Base-by-base conservation (phyloP, 768 basidiomycete species). In the Scleroderma citrinum region DNA sequence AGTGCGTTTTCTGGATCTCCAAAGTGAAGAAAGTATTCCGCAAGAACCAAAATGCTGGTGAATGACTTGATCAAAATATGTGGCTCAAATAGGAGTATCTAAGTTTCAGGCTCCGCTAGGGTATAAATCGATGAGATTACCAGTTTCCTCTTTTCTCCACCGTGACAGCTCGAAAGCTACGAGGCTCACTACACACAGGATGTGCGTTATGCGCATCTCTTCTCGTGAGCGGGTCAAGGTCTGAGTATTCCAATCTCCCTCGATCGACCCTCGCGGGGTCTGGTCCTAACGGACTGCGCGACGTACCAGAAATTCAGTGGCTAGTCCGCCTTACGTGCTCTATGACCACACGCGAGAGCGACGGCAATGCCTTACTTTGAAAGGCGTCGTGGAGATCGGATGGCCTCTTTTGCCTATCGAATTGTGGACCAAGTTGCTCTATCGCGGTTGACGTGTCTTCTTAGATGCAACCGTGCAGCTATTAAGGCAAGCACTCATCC, bases 151-250 rank as follows among this genome's bases (percentile, higher is more conserved):
- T 29, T 8, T 29, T 29, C 8, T 8, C 8, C 26, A 29, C 26
- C 26, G 8, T 8, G 41, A 39, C 69, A 73, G 72, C 56, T 60
- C 67, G 59, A 82, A 85, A 73, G 77, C 80, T 74, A 77, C 80
- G 76, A 80, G 65, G 78, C 81, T 82, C 78, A 77, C 68, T 52
- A 68, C 79, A 57, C 58, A 78, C 80, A 71, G 71, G 71, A 69
- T 56, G 61, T 56, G 30, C 50, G 49, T 41, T 38, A 41, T 32
- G 29, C 30, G 44, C 48, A 52, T 65, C 58, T 56, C 59, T 54
- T 50, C 59, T 80, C 64, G 71, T 78, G 78, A 83, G 81, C 80
- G 81, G 82, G 82, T 76, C 74, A 83, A 84, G 81, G 81, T 84
- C 81, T 81, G 82, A 83, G 81, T 68, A 76, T 80, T 79, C 64